Percentiles rank a stretch among this genome's conserved stretches.
phyloP scores from a whole-genome alignment of 306 rosid genomes.

The Dryas octopetala region DNA sequence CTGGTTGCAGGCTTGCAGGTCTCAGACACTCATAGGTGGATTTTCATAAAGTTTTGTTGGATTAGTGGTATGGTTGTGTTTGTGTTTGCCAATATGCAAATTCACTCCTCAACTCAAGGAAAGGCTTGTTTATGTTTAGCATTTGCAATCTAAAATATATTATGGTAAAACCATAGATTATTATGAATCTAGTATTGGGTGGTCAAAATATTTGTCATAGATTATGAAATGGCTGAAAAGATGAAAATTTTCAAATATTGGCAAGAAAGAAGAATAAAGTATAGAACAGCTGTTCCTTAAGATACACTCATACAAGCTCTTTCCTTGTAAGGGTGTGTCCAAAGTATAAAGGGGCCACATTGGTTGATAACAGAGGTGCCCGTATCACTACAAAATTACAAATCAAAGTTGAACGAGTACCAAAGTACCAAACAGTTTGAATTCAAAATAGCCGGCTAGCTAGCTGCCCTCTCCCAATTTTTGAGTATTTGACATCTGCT shows the following conservation, averaged over 20 bases:
- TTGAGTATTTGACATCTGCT: background rate
- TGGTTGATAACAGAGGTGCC: constrained; percentile 10
- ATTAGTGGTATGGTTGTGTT: background rate
- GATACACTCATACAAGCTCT: background rate
- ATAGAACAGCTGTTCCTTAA: background rate
- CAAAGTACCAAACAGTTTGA: background rate
- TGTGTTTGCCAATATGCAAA: no score
- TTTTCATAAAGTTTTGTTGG: background rate
- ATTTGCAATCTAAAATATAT: background rate
- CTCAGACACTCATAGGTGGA: background rate
- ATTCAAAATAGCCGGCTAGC: background rate
- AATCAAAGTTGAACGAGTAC: background rate
- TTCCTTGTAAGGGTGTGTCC: no score
- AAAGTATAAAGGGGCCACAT: no score
- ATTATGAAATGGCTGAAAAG: background rate
- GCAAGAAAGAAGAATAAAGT: background rate
- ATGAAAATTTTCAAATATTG: background rate
- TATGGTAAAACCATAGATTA: background rate
- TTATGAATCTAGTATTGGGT: background rate
- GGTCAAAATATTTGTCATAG: background rate
- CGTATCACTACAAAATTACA: background rate
- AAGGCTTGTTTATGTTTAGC: background rate
- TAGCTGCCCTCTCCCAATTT: constrained; percentile 1
- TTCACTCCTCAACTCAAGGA: background rate
- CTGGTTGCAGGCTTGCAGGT: background rate